These are phyloP conservation scores for Eucalyptus tenuipes DNA, from an alignment of 345 rosid genomes.

Conservation along the genomic window DNA sequence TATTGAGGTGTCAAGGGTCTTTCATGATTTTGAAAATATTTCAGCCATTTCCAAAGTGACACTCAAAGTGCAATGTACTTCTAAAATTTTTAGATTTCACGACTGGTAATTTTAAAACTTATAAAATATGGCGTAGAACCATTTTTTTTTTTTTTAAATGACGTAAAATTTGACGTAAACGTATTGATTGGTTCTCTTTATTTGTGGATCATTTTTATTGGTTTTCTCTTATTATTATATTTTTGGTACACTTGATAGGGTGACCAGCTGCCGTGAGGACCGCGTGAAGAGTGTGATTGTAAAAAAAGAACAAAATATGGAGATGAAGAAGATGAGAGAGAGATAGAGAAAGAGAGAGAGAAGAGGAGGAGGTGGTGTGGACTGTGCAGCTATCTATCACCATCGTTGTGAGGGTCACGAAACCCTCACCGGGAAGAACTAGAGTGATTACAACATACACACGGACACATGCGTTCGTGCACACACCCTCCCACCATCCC, in stretches of 20 bases:
- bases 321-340: neutral
- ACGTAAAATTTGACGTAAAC: neutral
- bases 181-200: neutral
- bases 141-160: neutral
- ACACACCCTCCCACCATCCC: neutral
- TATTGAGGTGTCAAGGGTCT: neutral
- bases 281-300: neutral
- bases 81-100: neutral
- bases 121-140: neutral
- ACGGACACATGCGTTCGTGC: too few relatives aligned
- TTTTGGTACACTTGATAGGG: neutral
- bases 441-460: neutral
- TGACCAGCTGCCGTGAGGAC: neutral
- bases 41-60: neutral
- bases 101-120: neutral
- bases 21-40: neutral
- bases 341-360: neutral
- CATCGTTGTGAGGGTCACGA: neutral
- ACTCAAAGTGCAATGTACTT: neutral
- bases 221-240: neutral
- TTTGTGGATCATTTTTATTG: neutral
- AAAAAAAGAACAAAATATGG: neutral
- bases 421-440: neutral
- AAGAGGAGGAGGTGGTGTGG: neutral
- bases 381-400: neutral